A percentile compares a stretch with the other conserved stretches of the same genome.
Conservation (phyloP, 169 alveolate genomes). For the Babesia bovis region DNA sequence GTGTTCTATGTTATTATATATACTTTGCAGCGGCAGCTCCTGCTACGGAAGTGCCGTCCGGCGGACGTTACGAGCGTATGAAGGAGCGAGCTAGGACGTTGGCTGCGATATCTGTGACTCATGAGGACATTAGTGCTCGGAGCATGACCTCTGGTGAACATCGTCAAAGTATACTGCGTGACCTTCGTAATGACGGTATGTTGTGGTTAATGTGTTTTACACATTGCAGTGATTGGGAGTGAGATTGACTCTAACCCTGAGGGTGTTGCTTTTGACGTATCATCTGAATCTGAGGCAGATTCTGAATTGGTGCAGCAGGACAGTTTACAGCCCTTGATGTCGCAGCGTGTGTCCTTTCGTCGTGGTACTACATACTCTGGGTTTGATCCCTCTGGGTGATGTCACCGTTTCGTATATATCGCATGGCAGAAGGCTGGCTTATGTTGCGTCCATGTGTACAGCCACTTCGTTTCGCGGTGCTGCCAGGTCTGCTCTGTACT, state of each 20-base stretch:
- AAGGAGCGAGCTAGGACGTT: conserved; percentile 48
- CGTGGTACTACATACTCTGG: background rate
- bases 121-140: conserved; percentile 3
- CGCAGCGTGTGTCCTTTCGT: conserved; percentile 26
- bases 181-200: conserved; percentile 10
- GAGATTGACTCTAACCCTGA: background rate
- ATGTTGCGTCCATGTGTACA: conserved; percentile 8
- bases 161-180: background rate
- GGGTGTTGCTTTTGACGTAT: background rate
- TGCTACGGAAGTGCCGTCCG: background rate
- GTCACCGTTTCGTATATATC: no score
- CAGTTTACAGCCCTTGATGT: conserved; percentile 12
- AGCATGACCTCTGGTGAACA: background rate
- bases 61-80: conserved; percentile 33
- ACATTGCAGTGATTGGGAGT: background rate
- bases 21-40: background rate
- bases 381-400: background rate
- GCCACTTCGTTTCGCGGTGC: conserved; percentile 12
- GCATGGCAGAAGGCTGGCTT: no score
- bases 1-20: background rate
- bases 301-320: background rate
- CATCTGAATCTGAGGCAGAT: conserved; percentile 7
- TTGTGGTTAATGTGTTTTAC: background rate
- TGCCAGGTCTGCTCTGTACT: conserved; percentile 24
- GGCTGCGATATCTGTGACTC: conserved; percentile 39